Evolutionary conservation across 805 yeast species (phyloP), one percentile per base, ranked within the genome.

Genomic region (Candida saitoana): DNA sequence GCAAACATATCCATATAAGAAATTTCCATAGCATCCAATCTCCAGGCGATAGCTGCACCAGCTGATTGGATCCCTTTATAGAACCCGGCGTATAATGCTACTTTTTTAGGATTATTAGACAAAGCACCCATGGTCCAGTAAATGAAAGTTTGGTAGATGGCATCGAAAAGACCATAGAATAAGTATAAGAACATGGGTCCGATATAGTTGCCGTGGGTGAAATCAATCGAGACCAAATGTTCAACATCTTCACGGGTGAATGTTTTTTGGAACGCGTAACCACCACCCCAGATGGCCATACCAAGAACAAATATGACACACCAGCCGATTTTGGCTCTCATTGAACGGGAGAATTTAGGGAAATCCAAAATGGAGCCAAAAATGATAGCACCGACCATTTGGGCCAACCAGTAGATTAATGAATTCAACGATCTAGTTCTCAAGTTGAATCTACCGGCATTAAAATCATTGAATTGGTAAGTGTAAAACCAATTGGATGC

Each of bases 401-500:
- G 84, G 40, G 76, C 59, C 39, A 74, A 56, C 83, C 84, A 80
- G 62, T 78, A 80, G 37, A 80, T 69, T 38, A 79, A 64, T 15
- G 79, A 75, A 63, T 80, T 80, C 53, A 80, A 69, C 3, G 84
- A 76, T 49, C 85, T 69, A 16, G 85, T 76, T 57, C 84, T 69
- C 45, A 79, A 58, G 51, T 73, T 77, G 61, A 80, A 80, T 38
- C 74, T 63, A 16, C 74, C 76, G 32, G 73, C 75, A 54, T 79
- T 79, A 59, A 73, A 67, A 44, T 74, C 78, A 56, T 78, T 77
- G 52, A 76, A 79, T 60, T 80, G 83, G 59, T 80, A 80, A 36
- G 84, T 76, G 67, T 78, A 78, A 64, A 78, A 80, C 80, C 80
- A 80, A 65, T 80, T 80, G 29, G 84, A 76, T 20, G 81, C 70